phyloP scores from a whole-genome alignment of 805 yeast species.

The Barnettozyma vustinii region DNA sequence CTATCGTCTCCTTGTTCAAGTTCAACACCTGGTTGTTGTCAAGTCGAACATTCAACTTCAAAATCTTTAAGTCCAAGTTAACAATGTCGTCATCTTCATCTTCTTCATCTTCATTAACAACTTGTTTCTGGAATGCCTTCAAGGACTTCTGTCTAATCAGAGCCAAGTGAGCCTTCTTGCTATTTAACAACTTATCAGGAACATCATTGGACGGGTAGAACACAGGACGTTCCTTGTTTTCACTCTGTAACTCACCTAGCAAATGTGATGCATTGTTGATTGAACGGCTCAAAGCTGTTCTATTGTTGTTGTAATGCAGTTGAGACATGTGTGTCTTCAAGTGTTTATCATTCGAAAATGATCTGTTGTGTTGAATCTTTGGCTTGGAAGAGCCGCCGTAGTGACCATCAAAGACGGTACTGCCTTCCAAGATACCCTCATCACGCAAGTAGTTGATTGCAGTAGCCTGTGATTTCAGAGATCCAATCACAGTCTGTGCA shows the following conservation, averaged over 20 bases:
- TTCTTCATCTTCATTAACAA: conserved; percentile 14
- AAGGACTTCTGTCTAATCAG: conserved; percentile 39
- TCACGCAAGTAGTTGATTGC: conserved; percentile 21
- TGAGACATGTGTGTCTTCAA: conserved; percentile 60
- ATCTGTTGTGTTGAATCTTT: conserved; percentile 14
- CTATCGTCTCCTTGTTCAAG: conserved; percentile 63
- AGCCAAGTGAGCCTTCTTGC: conserved; percentile 48
- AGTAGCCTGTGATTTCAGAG: conserved; percentile 10
- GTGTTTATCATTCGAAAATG: conserved; percentile 28
- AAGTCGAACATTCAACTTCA: conserved; percentile 57
- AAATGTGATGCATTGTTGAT: conserved; percentile 49
- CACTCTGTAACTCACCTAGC: conserved; percentile 44
- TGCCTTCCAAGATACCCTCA: conserved; percentile 23
- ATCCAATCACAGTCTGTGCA: conserved; percentile 15
- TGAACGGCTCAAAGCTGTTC: conserved; percentile 56
- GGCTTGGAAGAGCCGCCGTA: conserved; percentile 7
- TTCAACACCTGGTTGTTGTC: conserved; percentile 42
- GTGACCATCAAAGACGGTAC: conserved; percentile 24
- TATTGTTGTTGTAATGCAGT: conserved; percentile 68
- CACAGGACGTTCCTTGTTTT: conserved; percentile 57
- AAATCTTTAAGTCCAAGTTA: conserved; percentile 46
- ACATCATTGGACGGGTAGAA: conserved; percentile 48
- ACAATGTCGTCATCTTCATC: conserved; percentile 20
- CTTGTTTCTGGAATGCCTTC: conserved; percentile 15
- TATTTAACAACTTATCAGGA: conserved; percentile 33